Evolutionary conservation across 1,284 basidiomycete genomes (phyloP).

Genomic region (Irpex sp.): DNA sequence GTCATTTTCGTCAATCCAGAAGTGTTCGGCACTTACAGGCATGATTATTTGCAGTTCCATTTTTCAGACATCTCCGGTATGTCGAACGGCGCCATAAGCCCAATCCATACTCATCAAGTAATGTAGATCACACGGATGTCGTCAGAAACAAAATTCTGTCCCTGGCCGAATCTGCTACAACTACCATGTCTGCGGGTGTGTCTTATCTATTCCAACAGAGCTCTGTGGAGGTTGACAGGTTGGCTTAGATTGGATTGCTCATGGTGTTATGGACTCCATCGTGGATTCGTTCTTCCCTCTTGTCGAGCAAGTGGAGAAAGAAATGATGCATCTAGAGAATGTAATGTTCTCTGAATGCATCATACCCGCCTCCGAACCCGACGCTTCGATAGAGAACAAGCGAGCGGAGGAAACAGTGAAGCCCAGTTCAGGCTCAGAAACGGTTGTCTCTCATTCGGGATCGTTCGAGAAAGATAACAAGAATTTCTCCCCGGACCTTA

Average conservation of each 20-base stretch:
- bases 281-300: conserved; percentile 95
- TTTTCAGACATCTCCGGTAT: conserved; percentile 82
- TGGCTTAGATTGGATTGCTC: conserved; percentile 86
- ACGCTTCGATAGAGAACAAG: neutral
- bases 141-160: conserved; percentile 71
- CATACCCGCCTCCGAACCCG: conserved; percentile 6
- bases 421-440: neutral
- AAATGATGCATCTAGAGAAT: conserved; percentile 78
- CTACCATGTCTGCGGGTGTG: conserved; percentile 65
- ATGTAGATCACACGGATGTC: conserved; percentile 74
- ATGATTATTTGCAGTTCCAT: conserved; percentile 67
- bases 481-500: neutral
- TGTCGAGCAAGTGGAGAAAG: conserved; percentile 79
- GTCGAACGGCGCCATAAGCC: conserved; percentile 2
- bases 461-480: neutral
- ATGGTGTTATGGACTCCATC: conserved; percentile 90
- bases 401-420: neutral
- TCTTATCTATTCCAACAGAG: neutral
- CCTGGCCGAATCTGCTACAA: conserved; percentile 48
- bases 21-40: neutral
- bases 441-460: conserved; percentile 2
- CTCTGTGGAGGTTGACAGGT: conserved; percentile 1
- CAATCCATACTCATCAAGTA: neutral
- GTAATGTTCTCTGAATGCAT: conserved; percentile 48
- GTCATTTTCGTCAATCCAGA: conserved; percentile 26